phyloP scores from a whole-genome alignment of 768 basidiomycete species.

The Termitomyces sp. region DNA sequence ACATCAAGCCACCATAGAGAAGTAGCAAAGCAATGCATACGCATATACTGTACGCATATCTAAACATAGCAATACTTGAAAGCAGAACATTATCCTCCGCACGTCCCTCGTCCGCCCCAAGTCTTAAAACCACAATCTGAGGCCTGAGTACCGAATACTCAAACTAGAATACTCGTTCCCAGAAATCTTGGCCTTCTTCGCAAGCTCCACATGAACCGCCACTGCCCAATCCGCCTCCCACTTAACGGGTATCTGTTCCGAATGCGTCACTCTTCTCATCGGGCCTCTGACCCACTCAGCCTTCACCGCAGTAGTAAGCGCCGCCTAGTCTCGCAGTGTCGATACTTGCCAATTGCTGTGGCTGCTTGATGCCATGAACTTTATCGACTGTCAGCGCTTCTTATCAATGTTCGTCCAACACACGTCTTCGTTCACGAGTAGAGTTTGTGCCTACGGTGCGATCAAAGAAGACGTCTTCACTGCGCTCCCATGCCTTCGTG shows the following conservation, averaged over 20 bases:
- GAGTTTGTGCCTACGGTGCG: too few relatives aligned
- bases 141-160: too few relatives aligned
- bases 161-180: conserved; percentile 48
- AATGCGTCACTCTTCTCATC: conserved; percentile 36
- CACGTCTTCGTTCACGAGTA: too few relatives aligned
- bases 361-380: too few relatives aligned
- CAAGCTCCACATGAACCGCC: conserved; percentile 41
- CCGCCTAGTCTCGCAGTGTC: too few relatives aligned
- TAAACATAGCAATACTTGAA: conserved; percentile 9
- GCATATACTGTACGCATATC: neutral
- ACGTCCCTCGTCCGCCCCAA: conserved; percentile 30
- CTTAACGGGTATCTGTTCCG: conserved; percentile 29
- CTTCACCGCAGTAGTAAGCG: conserved; percentile 25
- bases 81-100: conserved; percentile 31
- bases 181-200: conserved; percentile 35
- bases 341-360: too few relatives aligned
- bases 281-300: conserved; percentile 36
- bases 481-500: too few relatives aligned
- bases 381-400: too few relatives aligned
- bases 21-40: too few relatives aligned
- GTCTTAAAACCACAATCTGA: conserved; percentile 36
- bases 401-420: too few relatives aligned
- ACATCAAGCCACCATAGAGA: too few relatives aligned
- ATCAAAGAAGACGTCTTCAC: too few relatives aligned
- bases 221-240: conserved; percentile 40